Evolutionary conservation across 768 basidiomycete genomes (phyloP).

Genomic region (Hygrocybe coccinea): DNA sequence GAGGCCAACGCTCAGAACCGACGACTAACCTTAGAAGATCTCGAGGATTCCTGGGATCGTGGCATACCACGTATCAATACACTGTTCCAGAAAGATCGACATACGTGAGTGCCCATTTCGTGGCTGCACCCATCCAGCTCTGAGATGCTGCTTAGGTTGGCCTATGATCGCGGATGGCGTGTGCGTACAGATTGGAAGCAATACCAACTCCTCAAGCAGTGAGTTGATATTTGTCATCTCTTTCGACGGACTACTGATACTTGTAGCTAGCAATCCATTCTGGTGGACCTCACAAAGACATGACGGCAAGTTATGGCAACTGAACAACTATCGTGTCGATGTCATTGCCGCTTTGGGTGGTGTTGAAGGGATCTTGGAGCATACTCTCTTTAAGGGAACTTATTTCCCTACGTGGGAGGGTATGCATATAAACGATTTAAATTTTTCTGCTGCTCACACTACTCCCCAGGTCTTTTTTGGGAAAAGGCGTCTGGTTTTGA

Average conservation of each 20-base stretch:
- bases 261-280: conserved; percentile 76
- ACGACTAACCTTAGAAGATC: conserved; percentile 91
- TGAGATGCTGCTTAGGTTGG: conserved; percentile 47
- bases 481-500: conserved; percentile 98
- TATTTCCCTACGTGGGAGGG: conserved; percentile 98
- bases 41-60: conserved; percentile 98
- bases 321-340: conserved; percentile 98
- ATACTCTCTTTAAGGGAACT: conserved; percentile 95
- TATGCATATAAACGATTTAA: conserved; percentile 22
- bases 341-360: conserved; percentile 97
- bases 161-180: conserved; percentile 99
- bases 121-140: not conserved
- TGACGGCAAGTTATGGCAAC: conserved; percentile 92
- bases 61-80: conserved; percentile 99
- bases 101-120: conserved; percentile 52
- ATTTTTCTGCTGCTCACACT: conserved; percentile 1
- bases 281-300: conserved; percentile 99
- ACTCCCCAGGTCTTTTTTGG: conserved; percentile 77
- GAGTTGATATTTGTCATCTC: conserved; percentile 24
- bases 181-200: conserved; percentile 98
- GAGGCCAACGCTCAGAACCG: conserved; percentile 99
- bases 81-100: conserved; percentile 96
- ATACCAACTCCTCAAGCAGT: conserved; percentile 91
- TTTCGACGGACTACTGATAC: conserved; percentile 4
- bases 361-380: conserved; percentile 94